Conservation (phyloP, 345 rosid genomes). For the Ceriops zippeliana region DNA sequence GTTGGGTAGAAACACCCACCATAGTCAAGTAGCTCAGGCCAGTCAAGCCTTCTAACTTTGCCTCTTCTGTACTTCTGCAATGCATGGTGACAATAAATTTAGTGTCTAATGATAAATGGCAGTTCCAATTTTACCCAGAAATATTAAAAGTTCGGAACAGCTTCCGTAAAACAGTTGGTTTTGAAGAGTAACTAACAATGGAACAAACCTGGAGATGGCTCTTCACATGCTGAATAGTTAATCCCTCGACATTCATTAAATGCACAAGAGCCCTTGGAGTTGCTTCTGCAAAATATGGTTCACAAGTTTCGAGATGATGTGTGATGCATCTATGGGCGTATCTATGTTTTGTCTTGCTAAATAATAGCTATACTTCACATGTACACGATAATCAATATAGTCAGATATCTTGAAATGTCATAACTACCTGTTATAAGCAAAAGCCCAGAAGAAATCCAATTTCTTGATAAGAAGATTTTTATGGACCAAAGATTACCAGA, state of each 20-base stretch:
- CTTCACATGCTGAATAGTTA: slow-evolving; percentile 26
- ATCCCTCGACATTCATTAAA: slow-evolving; percentile 21
- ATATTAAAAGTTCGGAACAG: not conserved
- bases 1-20: slow-evolving; percentile 11
- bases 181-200: not conserved
- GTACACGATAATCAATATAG: too few relatives aligned
- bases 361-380: too few relatives aligned
- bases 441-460: too few relatives aligned
- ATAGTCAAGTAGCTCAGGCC: not conserved
- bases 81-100: slow-evolving; percentile 1
- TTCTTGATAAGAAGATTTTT: too few relatives aligned
- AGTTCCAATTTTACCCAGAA: not conserved
- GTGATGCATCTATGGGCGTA: not conserved
- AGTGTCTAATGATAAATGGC: not conserved
- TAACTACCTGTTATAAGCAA: too few relatives aligned
- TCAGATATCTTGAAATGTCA: too few relatives aligned
- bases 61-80: slow-evolving; percentile 33
- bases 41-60: not conserved
- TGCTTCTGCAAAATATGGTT: slow-evolving; percentile 28
- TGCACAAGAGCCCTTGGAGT: slow-evolving; percentile 21
- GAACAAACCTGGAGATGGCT: slow-evolving; percentile 34
- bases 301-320: not conserved
- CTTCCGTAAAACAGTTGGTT: not conserved
- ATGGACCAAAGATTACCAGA: too few relatives aligned
- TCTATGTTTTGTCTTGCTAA: too few relatives aligned